Evolutionary conservation across 225 moss, liverwort and hornwort genomes (phyloP), one percentile per base, ranked within the genome.

Genomic region (Thuidium tamariscinum): DNA sequence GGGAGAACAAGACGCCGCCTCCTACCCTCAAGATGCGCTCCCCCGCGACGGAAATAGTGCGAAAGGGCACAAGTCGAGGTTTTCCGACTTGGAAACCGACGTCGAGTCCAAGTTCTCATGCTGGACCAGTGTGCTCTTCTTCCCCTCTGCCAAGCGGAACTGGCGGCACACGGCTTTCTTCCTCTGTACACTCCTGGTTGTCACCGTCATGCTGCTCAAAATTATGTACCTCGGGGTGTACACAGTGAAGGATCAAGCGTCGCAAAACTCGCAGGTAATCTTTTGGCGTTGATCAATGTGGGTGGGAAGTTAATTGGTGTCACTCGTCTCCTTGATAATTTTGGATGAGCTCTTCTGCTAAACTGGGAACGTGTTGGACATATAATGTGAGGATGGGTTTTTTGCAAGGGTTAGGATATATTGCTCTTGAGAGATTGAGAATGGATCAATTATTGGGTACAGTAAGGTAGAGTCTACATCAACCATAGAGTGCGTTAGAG

Each of bases 161-260:
- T 92, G 90, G 89, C 89, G 90, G 57, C 86, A 88, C 37, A 30
- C 62, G n/a, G 77, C 85, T 9, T 93, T 90, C 80, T 81, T 90
- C 72, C 20, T 87, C 51, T 92, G 54, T 29, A 39, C 73, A 60
- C 56, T 93, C 77, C 80, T 93, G 52, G 51, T 92, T 13, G 19
- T 88, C 81, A 78, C 85, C 37, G 63, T 92, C 18, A 62, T 92
- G 85, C 80, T 92, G 39, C 63, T 91, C 71, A 92, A 91, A 78
- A 26, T 87, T 26, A 68, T 63, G 26, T 68, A 76, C 55, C 52
- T 89, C 42, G 91, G 90, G 30, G 83, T 79, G 62, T 79, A 85
- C 36, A 39, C 73, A 56, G 27, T 72, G 54, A 68, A 71, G 19
- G 74, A 86, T 8, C 88, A 74, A 54, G 61, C 69, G 29, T 49